Base-by-base conservation (phyloP, 2,329 filamentous ascomycete genomes). In the Zasmidium cellare region DNA sequence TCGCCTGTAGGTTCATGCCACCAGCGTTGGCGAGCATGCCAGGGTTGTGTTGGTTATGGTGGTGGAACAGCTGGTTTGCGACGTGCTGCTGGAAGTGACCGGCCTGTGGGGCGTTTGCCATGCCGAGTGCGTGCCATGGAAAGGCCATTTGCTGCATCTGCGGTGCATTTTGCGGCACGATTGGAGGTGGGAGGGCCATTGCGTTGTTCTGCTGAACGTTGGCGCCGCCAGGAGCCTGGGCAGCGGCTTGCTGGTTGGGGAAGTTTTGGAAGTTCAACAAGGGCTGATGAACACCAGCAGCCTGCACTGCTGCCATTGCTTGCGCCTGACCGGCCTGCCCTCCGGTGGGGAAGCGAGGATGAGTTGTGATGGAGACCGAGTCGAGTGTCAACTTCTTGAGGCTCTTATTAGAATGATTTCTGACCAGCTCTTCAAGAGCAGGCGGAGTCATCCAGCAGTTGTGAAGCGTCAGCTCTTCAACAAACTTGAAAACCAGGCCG, bases 401-500 rank as follows among this genome's bases (percentile, higher is more conserved):
- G 1, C 71, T 76, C 7, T 72, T 69, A 3, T 74, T 67, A 19
- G 79, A 76, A 70, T 86, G 82, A 3, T 72, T 69, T 2, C 74
- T 73, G 57, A 86, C 73, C 52, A 86, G 77, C 11, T 78, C 74
- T 28, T 80, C 67, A 28, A 90, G 76, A 1, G 85, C 77, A 44
- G 81, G 76, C 0, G 87, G 87, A 2, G 82, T 81, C 12, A 85
- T 75, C 86, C 87, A 90, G 72, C 87, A 89, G 65, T 90, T 90
- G 64, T 84, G 84, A 9, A 90, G 74, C 0, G 82, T 86, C 2
- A 91, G 71, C 51, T 84, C 76, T 59, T 83, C 76, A 22, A 90
- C 71, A 64, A 83, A 71, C 2, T 82, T 83, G 46, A 91, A 78
- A 1, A 71, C 69, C n/a, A 69, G 55, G 11, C 56, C 51, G 20